Base-by-base conservation (phyloP, 2,329 filamentous ascomycete genomes). In the Curvularia eragrostidis region DNA sequence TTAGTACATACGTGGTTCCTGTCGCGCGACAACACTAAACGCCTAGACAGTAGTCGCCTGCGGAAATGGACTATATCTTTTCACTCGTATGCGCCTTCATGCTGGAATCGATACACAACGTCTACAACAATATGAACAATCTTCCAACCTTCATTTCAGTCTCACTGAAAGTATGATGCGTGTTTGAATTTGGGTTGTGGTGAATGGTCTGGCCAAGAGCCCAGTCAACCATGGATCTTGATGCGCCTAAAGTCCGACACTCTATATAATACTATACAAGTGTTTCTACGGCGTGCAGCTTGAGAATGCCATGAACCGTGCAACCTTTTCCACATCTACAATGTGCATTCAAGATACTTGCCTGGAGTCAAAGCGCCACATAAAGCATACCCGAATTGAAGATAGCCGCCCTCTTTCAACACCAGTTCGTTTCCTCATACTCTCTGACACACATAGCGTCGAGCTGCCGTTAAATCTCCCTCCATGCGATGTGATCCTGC, bases 401-500 rank as follows among this genome's bases (percentile, higher is more conserved):
- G 39, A 38, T 18, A 19, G 12, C 3, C 54, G 38, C 28, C 15
- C 41, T 30, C 47, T 48, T n/a, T 52, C 32, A 7, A 54, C 48
- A 19, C 39, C 54, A 5, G 44, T 64, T 9, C 54, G 56, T n/a
- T 71, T 80, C 49, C 70, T 80, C 10, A 70, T 80, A 46, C 63
- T 80, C 13, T 80, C 78, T 0, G 79, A 80, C 57, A 80, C 78
- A 0, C 78, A 80, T 54, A 54, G 59, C 18, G 43, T 56, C 8
- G 38, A 60, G 5, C 23, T 67, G 19, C 46, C 63, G 3, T 28
- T n/a, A 62, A 80, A 79, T 0, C 75, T 85, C 13, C 83, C 83
- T 6, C 57, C 71, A 46, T 78, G 80, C 52, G 80, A 86, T 64
- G 77, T 87, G n/a, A 75, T 85, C 41, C 76, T 87, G 3, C 84